Evolutionary conservation across 148 eudicot genomes (phyloP).

Genomic region (Rhododendron kiyosumense): DNA sequence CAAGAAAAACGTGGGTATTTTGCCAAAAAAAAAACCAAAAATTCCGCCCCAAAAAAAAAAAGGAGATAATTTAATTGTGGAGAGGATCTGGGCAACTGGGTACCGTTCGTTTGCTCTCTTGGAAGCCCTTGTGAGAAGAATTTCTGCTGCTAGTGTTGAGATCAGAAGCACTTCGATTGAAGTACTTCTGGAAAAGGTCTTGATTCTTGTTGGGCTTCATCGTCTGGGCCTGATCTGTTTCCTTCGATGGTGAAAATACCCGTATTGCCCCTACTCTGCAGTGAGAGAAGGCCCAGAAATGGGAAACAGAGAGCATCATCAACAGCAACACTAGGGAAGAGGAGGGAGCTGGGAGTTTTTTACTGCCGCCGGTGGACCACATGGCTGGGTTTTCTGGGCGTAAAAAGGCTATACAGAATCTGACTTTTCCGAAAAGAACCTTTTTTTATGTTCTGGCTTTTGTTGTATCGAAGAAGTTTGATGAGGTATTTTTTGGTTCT

Average conservation of each 20-base stretch:
- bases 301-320: slow-evolving; percentile 26
- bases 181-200: slow-evolving; percentile 31
- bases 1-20: slow-evolving; percentile 89
- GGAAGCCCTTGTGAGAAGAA: slow-evolving; percentile 7
- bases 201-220: slow-evolving; percentile 1
- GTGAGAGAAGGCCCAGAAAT: slow-evolving; percentile 16
- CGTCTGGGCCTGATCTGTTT: not conserved
- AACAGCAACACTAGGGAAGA: slow-evolving; percentile 16
- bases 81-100: slow-evolving; percentile 94
- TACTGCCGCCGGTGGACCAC: slow-evolving; percentile 42
- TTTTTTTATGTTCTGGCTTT: not conserved
- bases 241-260: slow-evolving; percentile 11
- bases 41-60: not conserved
- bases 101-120: slow-evolving; percentile 48
- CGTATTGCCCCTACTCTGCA: slow-evolving; percentile 33
- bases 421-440: not conserved
- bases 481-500: not conserved
- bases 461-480: not conserved
- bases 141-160: not conserved
- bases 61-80: slow-evolving; percentile 29
- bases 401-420: slow-evolving; percentile 1
- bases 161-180: slow-evolving; percentile 26
- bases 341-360: slow-evolving; percentile 3
- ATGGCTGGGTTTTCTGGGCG: slow-evolving; percentile 24
- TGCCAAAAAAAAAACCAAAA: slow-evolving; percentile 23